These are phyloP conservation scores for Tetrahymena elliotti DNA, from an alignment of 73 alveolate genomes.

Conservation along the genomic window DNA sequence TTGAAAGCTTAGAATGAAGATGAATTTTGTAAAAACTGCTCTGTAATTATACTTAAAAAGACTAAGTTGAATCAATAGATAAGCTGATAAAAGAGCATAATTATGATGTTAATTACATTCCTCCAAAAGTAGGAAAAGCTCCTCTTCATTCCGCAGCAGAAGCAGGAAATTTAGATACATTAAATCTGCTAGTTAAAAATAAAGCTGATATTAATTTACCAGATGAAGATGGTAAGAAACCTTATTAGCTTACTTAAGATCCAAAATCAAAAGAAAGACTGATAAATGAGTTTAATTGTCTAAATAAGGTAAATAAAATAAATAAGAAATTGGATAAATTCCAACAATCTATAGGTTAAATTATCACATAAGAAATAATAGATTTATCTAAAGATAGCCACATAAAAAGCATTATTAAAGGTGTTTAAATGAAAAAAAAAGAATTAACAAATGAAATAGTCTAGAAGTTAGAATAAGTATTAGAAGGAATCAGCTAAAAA, in stretches of 20 bases:
- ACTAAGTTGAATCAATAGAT: not conserved
- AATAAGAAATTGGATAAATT: no score
- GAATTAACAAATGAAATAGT: not conserved
- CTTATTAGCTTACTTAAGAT: not conserved
- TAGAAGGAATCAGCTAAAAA: not conserved
- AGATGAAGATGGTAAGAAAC: not conserved
- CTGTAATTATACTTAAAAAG: not conserved
- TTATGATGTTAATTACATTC: not conserved
- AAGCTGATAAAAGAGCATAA: not conserved
- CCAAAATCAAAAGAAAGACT: not conserved
- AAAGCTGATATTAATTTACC: not conserved
- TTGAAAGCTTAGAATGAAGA: not conserved
- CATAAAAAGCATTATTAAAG: no score
- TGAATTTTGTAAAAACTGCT: not conserved
- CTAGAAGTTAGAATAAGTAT: not conserved
- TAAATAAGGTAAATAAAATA: no score
- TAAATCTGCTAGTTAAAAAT: no score
- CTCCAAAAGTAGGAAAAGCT: not conserved
- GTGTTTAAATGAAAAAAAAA: not conserved
- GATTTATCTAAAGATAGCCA: not conserved
- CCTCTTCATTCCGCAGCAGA: not conserved
- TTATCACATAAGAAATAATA: not conserved
- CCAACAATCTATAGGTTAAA: not conserved
- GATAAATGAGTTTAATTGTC: not conserved
- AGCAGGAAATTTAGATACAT: not conserved